These are phyloP conservation scores for Amylostereum chailletii DNA, from an alignment of 1,284 basidiomycete species.

Conservation along the genomic window DNA sequence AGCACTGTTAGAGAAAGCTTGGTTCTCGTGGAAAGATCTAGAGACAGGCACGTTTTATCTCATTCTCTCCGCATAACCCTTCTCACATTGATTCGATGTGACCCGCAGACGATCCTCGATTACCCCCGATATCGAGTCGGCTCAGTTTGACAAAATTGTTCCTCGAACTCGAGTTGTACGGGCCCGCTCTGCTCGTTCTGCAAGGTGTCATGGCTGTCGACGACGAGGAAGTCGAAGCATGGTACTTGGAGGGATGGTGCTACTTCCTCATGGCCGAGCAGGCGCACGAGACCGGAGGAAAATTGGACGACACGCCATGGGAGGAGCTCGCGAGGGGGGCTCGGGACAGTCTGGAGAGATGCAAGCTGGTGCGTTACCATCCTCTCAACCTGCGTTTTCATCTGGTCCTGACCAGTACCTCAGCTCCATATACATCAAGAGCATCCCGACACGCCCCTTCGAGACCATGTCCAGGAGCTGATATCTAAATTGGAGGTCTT, in stretches of 20 bases:
- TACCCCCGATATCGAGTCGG: conserved; percentile 73
- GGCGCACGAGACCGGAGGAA: conserved; percentile 47
- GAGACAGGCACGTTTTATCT: conserved; percentile 47
- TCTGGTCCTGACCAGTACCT: conserved; percentile 7
- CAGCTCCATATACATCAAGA: conserved; percentile 68
- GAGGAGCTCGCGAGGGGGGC: conserved; percentile 78
- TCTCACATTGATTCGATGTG: not conserved
- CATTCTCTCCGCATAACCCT: not conserved
- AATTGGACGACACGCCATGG: conserved; percentile 56
- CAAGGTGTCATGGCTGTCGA: conserved; percentile 77
- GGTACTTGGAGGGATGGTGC: conserved; percentile 94
- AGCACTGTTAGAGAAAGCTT: conserved; percentile 60
- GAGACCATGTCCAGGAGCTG: conserved; percentile 73
- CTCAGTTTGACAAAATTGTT: conserved; percentile 76
- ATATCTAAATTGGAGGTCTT: conserved; percentile 58
- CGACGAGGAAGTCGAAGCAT: conserved; percentile 85
- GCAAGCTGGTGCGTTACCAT: conserved; percentile 51
- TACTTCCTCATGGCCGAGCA: conserved; percentile 76
- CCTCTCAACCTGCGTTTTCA: not conserved
- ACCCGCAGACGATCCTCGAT: conserved; percentile 49
- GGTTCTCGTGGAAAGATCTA: conserved; percentile 67
- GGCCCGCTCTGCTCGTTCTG: conserved; percentile 68
- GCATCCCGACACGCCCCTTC: conserved; percentile 72
- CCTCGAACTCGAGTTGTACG: conserved; percentile 69
- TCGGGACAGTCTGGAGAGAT: conserved; percentile 77